Evolutionary conservation across 768 basidiomycete genomes (phyloP), one percentile per base, ranked within the genome.

Genomic region (Lactarius quietus): DNA sequence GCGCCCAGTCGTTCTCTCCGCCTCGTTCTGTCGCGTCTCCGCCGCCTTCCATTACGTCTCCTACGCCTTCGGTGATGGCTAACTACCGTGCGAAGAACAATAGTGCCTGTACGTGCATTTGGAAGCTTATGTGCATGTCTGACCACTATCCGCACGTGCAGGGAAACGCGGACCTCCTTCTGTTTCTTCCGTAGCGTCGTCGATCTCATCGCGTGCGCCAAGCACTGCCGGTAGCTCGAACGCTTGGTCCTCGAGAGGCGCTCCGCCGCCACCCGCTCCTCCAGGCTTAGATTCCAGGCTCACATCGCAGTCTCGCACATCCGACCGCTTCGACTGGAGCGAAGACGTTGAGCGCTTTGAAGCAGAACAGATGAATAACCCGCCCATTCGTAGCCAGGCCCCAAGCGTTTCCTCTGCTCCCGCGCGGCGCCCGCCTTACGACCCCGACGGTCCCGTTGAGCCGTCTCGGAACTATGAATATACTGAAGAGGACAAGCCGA

Each of bases 251-350:
- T 12, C 57, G 20, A 36, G 33, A 17, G n/a, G 33, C 5, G 17
- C 23, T 28, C 29, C 33, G 6, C 20, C 14, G 7, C 9, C 43
- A 17, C 28, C n/a, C 20, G 14, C 51, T 18, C 39, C 36, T 6
- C 55, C 64, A 1, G 26, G 26, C 26, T 23, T 51, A 6, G 48
- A 26, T 17, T 31, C 56, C 18, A 20, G 35, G 26, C 14, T 35
- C 48, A 12, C 51, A 2, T 3, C 15, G 14, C 51, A 61, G 18
- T 15, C 52, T 23, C 35, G 20, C 18, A 4, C 36, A 1, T 20
- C 55, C n/a, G 6, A 45, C 12, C 45, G 33, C 20, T 68, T 63
- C 29, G 26, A 60, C 20, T 60, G 68, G 68, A 66, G 61, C n/a
- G 61, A 60, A 0, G 65, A 68, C 0, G 45, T 66, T 0, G 65